phyloP scores from a whole-genome alignment of 2,329 filamentous ascomycete genomes.

The Claviceps pusilla region DNA sequence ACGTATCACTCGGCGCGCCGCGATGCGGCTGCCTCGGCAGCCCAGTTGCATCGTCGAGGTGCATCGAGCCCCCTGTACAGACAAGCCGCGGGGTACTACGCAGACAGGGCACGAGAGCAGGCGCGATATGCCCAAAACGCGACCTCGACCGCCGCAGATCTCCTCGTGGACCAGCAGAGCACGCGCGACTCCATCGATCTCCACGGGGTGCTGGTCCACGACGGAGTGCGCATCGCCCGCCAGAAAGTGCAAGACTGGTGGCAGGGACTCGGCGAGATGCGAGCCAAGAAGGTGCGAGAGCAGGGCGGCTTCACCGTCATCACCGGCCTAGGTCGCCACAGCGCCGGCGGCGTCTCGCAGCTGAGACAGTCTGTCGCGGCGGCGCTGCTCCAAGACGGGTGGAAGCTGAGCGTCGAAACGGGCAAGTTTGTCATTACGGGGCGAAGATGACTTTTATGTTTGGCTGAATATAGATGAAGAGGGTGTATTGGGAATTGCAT shows the following conservation, averaged over 20 bases:
- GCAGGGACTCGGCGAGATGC: slow-evolving; percentile 52
- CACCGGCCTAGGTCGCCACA: slow-evolving; percentile 70
- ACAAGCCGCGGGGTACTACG: slow-evolving; percentile 63
- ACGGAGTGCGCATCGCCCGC: slow-evolving; percentile 65
- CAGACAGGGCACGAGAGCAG: slow-evolving; percentile 52
- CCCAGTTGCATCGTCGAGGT: slow-evolving; percentile 29
- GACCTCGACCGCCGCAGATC: slow-evolving; percentile 53
- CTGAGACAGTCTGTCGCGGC: slow-evolving; percentile 68
- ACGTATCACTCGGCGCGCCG: slow-evolving; percentile 16
- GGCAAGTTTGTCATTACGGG: slow-evolving; percentile 61
- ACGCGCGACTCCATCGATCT: slow-evolving; percentile 51
- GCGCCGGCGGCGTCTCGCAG: slow-evolving; percentile 56
- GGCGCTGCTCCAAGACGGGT: slow-evolving; percentile 62
- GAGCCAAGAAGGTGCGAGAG: slow-evolving; percentile 32
- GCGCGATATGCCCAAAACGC: slow-evolving; percentile 40
- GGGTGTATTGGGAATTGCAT: background rate
- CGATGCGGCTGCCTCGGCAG: slow-evolving; percentile 22
- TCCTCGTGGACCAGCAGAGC: slow-evolving; percentile 54
- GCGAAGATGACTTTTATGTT: slow-evolving; percentile 15
- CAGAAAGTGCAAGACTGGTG: slow-evolving; percentile 61
- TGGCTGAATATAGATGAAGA: background rate
- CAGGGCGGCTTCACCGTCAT: slow-evolving; percentile 52
- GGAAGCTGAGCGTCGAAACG: slow-evolving; percentile 60
- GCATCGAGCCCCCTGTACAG: slow-evolving; percentile 60
- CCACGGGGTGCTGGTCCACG: slow-evolving; percentile 67